Conservation (phyloP, 495 filamentous ascomycete genomes). For the Tuber borchii region DNA sequence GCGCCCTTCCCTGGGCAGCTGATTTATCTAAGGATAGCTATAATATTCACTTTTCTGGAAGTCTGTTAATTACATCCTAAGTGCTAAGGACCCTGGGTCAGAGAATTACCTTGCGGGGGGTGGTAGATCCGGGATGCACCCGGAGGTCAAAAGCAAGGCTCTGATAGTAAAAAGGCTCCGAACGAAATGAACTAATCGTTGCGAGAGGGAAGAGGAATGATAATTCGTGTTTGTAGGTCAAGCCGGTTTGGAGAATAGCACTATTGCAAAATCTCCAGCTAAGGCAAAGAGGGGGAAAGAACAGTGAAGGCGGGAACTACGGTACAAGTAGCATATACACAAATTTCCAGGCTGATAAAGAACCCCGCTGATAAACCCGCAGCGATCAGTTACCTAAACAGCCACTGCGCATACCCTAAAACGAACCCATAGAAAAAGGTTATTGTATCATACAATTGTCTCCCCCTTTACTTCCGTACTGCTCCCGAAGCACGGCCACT, state of each 20-base stretch:
- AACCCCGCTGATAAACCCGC: neutral
- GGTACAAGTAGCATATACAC: neutral
- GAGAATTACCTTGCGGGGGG: neutral
- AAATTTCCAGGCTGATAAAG: neutral
- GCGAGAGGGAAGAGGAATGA: neutral
- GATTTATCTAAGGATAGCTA: neutral
- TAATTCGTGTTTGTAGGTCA: neutral
- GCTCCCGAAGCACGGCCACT: neutral
- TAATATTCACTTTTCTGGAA: neutral
- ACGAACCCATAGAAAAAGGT: neutral
- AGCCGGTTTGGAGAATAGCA: neutral
- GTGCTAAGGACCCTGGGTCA: neutral
- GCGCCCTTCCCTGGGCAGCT: neutral
- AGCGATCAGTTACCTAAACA: neutral
- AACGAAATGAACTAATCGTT: neutral
- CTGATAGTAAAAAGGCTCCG: neutral
- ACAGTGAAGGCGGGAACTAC: neutral
- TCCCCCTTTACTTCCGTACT: neutral
- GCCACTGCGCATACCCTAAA: neutral
- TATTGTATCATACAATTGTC: neutral
- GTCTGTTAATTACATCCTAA: neutral
- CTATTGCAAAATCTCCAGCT: neutral
- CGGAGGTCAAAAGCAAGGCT: neutral
- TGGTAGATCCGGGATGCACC: neutral
- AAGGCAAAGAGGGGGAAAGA: neutral